Percentiles rank a stretch among this genome's conserved stretches.
Conservation (phyloP, 2,329 filamentous ascomycete genomes). For the Dryadomyces quercivorus region DNA sequence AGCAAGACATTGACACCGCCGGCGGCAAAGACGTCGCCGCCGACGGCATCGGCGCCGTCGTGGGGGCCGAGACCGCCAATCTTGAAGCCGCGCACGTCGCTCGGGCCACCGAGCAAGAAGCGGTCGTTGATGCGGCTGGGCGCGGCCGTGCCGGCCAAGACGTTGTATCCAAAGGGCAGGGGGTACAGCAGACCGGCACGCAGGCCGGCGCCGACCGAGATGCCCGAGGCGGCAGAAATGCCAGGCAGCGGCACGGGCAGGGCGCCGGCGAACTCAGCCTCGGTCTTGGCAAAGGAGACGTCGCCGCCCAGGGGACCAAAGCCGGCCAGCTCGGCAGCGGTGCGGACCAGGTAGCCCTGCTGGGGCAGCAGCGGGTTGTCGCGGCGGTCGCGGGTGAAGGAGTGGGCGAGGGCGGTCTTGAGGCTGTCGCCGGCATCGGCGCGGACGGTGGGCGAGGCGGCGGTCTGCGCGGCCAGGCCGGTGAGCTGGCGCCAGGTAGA, state of each 20-base stretch:
- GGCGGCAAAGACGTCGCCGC: constrained; percentile 85
- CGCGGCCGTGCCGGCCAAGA: constrained; percentile 36
- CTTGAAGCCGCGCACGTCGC: constrained; percentile 87
- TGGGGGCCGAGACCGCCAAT: constrained; percentile 79
- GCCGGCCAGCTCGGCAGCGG: constrained; percentile 73
- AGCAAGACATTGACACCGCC: constrained; percentile 77
- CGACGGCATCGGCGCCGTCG: constrained; percentile 74
- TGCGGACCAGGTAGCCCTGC: constrained; percentile 68
- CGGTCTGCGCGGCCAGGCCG: constrained; percentile 49
- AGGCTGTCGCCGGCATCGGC: constrained; percentile 73
- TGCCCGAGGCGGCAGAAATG: constrained; percentile 29
- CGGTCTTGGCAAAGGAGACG: constrained; percentile 88
- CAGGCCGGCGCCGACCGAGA: constrained; percentile 73
- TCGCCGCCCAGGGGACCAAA: constrained; percentile 75
- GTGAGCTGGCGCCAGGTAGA: constrained; percentile 84
- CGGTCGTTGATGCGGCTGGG: constrained; percentile 84
- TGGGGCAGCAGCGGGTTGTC: constrained; percentile 79
- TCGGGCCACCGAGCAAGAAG: constrained; percentile 88
- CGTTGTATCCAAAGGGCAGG: constrained; percentile 49
- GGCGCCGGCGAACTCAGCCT: constrained; percentile 69
- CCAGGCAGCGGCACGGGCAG: constrained; percentile 62
- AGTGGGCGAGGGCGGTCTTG: constrained; percentile 25
- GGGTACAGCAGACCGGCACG: constrained; percentile 77
- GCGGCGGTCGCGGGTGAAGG: constrained; percentile 51
- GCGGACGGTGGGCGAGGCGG: constrained; percentile 70